Evolutionary conservation across 768 basidiomycete species (phyloP).

Genomic region (Pleurotus tuoliensis): DNA sequence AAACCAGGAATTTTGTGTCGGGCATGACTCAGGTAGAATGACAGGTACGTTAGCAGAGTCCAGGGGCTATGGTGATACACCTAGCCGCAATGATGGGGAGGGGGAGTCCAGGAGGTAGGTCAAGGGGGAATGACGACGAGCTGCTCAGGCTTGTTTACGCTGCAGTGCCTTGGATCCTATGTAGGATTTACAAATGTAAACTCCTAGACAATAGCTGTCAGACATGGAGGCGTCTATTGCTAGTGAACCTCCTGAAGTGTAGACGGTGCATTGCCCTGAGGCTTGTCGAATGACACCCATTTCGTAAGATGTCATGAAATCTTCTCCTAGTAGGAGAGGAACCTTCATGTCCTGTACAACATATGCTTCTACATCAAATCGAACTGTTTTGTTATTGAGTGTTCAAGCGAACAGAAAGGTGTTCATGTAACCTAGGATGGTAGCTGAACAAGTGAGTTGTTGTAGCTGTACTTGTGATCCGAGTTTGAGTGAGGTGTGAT

Average conservation of each 20-base stretch:
- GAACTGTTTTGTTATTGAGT: not conserved
- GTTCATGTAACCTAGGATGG: conserved; percentile 15
- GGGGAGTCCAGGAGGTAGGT: too few relatives aligned
- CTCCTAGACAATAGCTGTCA: not conserved
- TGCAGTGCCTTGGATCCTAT: too few relatives aligned
- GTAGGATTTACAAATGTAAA: not conserved
- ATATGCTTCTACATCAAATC: conserved; percentile 18
- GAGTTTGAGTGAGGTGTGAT: not conserved
- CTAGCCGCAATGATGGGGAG: too few relatives aligned
- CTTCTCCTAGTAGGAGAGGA: conserved; percentile 23
- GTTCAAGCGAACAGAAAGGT: conserved; percentile 8
- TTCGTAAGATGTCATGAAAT: conserved; percentile 21
- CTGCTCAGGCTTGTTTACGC: too few relatives aligned
- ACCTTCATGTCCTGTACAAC: conserved; percentile 22
- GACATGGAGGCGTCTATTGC: conserved; percentile 8
- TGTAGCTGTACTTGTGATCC: not conserved
- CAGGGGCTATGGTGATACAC: too few relatives aligned
- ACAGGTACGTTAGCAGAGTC: too few relatives aligned
- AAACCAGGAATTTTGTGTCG: conserved; percentile 9
- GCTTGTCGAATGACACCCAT: conserved; percentile 10
- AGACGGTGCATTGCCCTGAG: conserved; percentile 7
- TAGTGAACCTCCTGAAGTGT: not conserved
- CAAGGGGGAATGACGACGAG: too few relatives aligned
- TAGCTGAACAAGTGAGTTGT: conserved; percentile 6
- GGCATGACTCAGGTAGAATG: not conserved